Percentiles rank a stretch among this genome's conserved stretches.
These are phyloP conservation scores for Aspergillus sp. DNA, from an alignment of 2,329 filamentous ascomycete species.

Conservation along the genomic window DNA sequence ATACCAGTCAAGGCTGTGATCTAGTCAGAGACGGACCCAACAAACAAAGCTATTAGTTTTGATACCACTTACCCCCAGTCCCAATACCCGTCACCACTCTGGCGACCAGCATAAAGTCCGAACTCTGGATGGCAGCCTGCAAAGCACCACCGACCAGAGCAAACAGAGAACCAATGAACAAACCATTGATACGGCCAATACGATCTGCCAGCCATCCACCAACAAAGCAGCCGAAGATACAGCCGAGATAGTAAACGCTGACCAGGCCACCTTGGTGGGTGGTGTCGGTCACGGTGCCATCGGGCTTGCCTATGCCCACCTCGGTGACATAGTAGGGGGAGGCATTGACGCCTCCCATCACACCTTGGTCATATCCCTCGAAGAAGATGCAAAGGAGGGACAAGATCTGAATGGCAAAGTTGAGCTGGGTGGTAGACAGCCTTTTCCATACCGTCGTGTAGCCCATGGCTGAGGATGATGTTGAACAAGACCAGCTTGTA, in stretches of 20 bases:
- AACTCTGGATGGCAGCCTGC: slow-evolving; percentile 39
- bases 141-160: slow-evolving; percentile 44
- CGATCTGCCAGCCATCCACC: slow-evolving; percentile 46
- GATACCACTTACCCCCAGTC: slow-evolving; percentile 34
- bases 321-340: slow-evolving; percentile 29
- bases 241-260: slow-evolving; percentile 47
- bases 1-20: slow-evolving; percentile 39
- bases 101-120: slow-evolving; percentile 43
- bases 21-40: slow-evolving; percentile 3
- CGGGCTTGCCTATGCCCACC: slow-evolving; percentile 39
- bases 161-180: slow-evolving; percentile 42
- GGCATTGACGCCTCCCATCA: slow-evolving; percentile 46
- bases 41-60: not conserved
- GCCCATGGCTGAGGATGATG: slow-evolving; percentile 21
- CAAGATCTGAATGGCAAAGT: slow-evolving; percentile 28
- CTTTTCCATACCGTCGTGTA: slow-evolving; percentile 38
- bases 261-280: slow-evolving; percentile 47
- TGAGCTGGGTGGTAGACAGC: slow-evolving; percentile 37
- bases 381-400: slow-evolving; percentile 30
- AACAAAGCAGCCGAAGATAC: slow-evolving; percentile 44
- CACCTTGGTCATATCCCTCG: slow-evolving; percentile 47
- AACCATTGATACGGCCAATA: slow-evolving; percentile 46
- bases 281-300: slow-evolving; percentile 42
- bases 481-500: not conserved
- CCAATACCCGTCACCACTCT: slow-evolving; percentile 46